Evolutionary conservation across 2,329 filamentous ascomycete genomes (phyloP).

Genomic region (Ceratocystis cubensis): DNA sequence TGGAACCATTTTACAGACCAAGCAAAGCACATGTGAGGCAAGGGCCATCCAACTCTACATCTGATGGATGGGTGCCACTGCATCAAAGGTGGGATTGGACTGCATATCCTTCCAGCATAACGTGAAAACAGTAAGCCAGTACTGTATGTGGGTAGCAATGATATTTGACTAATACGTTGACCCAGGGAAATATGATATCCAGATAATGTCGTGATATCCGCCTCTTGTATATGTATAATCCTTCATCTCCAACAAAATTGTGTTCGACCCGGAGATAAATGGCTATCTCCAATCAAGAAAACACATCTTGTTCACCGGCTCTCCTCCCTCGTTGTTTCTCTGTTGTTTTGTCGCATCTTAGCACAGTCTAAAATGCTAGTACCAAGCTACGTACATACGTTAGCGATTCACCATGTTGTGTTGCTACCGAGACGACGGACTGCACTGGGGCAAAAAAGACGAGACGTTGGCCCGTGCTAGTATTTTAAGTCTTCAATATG

Average conservation of each 20-base stretch:
- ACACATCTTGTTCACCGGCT: not conserved
- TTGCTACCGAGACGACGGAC: not conserved
- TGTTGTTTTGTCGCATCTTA: not conserved
- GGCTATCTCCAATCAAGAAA: not conserved
- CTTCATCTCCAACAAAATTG: not conserved
- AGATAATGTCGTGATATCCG: not conserved
- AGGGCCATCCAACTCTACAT: not conserved
- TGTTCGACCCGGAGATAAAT: not conserved
- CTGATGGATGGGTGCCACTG: slow-evolving; percentile 2
- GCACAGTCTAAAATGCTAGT: not conserved
- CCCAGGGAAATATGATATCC: not conserved
- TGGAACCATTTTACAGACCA: not conserved
- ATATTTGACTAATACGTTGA: not conserved
- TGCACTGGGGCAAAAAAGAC: not conserved
- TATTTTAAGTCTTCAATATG: not conserved
- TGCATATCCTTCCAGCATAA: not conserved
- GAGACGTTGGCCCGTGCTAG: not conserved
- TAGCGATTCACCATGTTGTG: not conserved
- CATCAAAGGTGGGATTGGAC: slow-evolving; percentile 2
- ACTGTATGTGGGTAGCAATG: not conserved
- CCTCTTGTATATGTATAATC: not conserved
- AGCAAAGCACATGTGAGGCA: not conserved
- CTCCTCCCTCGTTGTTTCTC: not conserved
- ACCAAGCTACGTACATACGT: not conserved
- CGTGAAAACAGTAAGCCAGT: not conserved